phyloP scores from a whole-genome alignment of 257 asterid species.

The Primulina eburnea region DNA sequence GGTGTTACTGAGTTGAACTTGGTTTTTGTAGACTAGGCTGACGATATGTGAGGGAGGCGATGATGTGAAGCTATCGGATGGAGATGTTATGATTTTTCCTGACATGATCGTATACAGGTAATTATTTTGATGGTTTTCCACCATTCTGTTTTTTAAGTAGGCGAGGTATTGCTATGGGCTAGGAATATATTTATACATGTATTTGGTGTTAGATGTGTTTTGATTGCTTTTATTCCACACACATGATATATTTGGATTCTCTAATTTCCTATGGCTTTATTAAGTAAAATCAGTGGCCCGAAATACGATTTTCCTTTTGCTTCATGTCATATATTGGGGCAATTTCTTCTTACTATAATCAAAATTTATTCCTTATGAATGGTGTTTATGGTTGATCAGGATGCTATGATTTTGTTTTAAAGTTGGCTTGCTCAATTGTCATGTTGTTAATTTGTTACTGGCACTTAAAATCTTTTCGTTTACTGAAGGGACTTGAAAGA shows the following conservation, averaged over 20 bases:
- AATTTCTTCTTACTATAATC: constrained; percentile 1
- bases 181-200: constrained; percentile 16
- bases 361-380: background rate
- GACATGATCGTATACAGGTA: constrained; percentile 86
- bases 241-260: constrained; percentile 18
- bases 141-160: background rate
- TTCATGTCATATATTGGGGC: background rate
- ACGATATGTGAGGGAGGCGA: constrained; percentile 70
- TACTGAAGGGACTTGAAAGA: constrained; percentile 69
- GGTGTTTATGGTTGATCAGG: constrained; percentile 9
- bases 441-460: constrained; percentile 4
- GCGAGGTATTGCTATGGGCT: constrained; percentile 3
- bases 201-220: constrained; percentile 14
- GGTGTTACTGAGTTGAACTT: constrained; percentile 15
- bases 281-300: background rate
- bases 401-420: constrained; percentile 8
- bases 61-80: constrained; percentile 62
- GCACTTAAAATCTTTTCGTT: constrained; percentile 9
- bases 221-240: constrained; percentile 1
- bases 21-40: constrained; percentile 64
- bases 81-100: constrained; percentile 89
- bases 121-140: background rate
- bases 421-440: constrained; percentile 16
- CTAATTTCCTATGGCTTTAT: constrained; percentile 10
- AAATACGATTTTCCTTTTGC: constrained; percentile 3